Base-by-base conservation (phyloP, 208 protist species). In the Trypanosomatidae sp. region DNA sequence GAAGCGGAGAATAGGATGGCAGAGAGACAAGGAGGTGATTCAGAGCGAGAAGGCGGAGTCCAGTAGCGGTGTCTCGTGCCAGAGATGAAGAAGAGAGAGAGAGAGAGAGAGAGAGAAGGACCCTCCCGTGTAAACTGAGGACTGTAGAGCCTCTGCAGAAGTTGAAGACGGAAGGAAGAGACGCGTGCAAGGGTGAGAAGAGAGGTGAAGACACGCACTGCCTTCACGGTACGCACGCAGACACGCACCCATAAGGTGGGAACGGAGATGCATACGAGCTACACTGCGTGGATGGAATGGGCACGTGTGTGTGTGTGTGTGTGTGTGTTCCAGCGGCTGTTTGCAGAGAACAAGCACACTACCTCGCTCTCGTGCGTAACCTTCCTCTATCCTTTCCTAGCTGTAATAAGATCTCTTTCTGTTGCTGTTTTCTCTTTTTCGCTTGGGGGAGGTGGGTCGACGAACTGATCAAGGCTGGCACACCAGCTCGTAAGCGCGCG, bases 1-100 rank as follows among this genome's bases (percentile, higher is more conserved):
- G 64, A 66, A 71, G 39, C 36, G 12, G 3, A 73, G 30, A 59
- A 25, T 8, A 70, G 13, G n/a, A 70, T 43, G 44, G 46, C 33
- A 22, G 43, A 70, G n/a, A 30, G 66, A 41, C 17, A 56, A 55
- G 56, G 30, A 47, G 33, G 1, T 17, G 19, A 41, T 70, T 30
- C 39, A 49, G 1, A 0, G 52, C 15, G 19, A 25, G 19, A 28
- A 12, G 50, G 50, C 22, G 2, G n/a, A 55, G 22, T 55, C n/a
- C 22, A 2, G 50, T 55, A 55, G 50, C 22, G 22, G 50, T 22
- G 8, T 17, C 19, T 55, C 2, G 22, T 22, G 5, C 50, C 50
- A 22, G 50, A 12, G 50, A 25, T n/a, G 50, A 8, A 70, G 59
- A 36, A 69, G 43, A 69, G 43, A 69, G 17, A 50, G 41, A 55